Base-by-base conservation (phyloP, 371 early-diverging fungal genomes). In the Lichtheimia corymbifera region DNA sequence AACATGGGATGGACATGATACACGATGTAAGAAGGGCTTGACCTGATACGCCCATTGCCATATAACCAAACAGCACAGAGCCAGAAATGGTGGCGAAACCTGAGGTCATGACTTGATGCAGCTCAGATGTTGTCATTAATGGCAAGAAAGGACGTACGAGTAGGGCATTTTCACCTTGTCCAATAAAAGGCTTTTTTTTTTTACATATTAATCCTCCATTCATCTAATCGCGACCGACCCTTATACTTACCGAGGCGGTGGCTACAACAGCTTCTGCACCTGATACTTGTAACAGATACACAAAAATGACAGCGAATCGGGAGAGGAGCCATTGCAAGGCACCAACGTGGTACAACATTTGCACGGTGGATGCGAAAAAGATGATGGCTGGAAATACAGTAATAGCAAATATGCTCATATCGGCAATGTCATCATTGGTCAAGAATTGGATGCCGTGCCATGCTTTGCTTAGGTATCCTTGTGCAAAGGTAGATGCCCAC, bases 1-100 rank as follows among this genome's bases (percentile, higher is more conserved):
- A 89, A 70, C 93, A 90, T 1, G 96, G 96, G 49, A 94, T 88
- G 14, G 96, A 96, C 95, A 95, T 95, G 82, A 95, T 82, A 70
- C 94, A 95, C 3, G 92, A 86, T 1, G 95, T 93, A 66, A 92
- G 77, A 11, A 92, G 65, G 30, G 87, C 82, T 43, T 85, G 76
- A 22, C 89, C 80, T 54, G 84, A 78, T 2, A 88, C 86, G 47
- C 89, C 89, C 72, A 91, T 76, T 4, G 83, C 70, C 64, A 90
- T 75, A 63, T 90, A 90, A 22, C 85, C 91, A 59, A 88, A 81
- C 35, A 95, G 72, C n/a, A 91, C 91, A n/a, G 94, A 93, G n/a
- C 96, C 96, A 22, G 93, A 86, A 62, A 93, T 88, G 57, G 95
- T 95, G 20, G 94, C 88, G 77, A 95, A 95, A 41, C 94, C 95